Evolutionary conservation across 495 filamentous ascomycete genomes (phyloP).

Genomic region (Tuber calosporum): DNA sequence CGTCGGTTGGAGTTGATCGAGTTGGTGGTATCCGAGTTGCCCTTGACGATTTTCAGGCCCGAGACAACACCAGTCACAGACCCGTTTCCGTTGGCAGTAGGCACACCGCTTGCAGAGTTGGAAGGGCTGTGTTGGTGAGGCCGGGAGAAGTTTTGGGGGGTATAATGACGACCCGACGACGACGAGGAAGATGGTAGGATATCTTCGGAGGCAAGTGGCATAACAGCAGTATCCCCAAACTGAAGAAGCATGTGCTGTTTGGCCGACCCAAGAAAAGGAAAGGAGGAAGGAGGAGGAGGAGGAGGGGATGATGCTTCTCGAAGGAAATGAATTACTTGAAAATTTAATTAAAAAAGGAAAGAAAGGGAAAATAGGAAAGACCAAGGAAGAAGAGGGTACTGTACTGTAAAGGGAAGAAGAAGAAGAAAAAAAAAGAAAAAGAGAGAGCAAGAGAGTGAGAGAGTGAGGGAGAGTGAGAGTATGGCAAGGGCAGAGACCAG

Average conservation of each 20-base stretch:
- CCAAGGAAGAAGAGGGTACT: conserved; percentile 18
- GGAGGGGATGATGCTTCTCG: conserved; percentile 28
- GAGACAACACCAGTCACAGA: conserved; percentile 21
- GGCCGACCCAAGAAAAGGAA: conserved; percentile 20
- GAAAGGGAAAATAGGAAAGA: conserved; percentile 26
- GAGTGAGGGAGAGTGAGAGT: neutral
- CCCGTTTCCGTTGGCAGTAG: conserved; percentile 30
- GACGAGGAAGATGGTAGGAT: conserved; percentile 26
- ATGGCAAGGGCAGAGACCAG: neutral
- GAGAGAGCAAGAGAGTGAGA: neutral
- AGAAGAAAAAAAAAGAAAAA: conserved; percentile 9
- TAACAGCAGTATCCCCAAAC: conserved; percentile 39
- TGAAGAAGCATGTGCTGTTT: conserved; percentile 37
- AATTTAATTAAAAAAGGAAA: conserved; percentile 29
- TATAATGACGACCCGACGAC: conserved; percentile 32
- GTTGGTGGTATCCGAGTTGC: conserved; percentile 3
- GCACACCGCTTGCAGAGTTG: conserved; percentile 21
- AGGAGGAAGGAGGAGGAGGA: neutral
- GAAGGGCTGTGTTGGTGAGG: conserved; percentile 30
- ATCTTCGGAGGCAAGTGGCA: conserved; percentile 40
- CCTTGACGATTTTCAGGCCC: conserved; percentile 24
- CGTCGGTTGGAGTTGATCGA: conserved; percentile 9
- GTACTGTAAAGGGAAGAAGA: neutral
- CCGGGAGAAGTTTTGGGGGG: conserved; percentile 37
- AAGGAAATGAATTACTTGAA: conserved; percentile 12